phyloP scores from a whole-genome alignment of 768 basidiomycete genomes.

The Pisolithus microcarpus region DNA sequence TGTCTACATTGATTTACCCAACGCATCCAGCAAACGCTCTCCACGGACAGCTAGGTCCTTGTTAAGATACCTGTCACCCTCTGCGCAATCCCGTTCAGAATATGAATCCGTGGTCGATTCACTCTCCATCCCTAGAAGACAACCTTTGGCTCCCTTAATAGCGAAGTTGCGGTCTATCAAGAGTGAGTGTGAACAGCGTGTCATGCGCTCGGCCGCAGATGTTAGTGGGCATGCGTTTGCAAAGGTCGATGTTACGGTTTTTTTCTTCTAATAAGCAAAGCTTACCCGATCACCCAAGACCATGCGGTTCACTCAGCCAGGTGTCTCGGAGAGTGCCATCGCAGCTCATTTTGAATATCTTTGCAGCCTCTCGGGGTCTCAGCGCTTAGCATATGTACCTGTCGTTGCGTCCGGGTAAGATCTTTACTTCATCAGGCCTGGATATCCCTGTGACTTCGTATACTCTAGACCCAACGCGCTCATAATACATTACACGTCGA shows the following conservation, averaged over 20 bases:
- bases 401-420: slow-evolving; percentile 90
- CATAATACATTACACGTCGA: slow-evolving; percentile 91
- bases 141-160: slow-evolving; percentile 59
- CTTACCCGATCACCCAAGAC: slow-evolving; percentile 41
- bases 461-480: slow-evolving; percentile 68
- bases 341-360: slow-evolving; percentile 88
- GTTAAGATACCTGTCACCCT: slow-evolving; percentile 41
- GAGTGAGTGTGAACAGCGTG: slow-evolving; percentile 62
- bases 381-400: slow-evolving; percentile 93
- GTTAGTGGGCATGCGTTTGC: slow-evolving; percentile 83
- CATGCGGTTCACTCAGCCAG: slow-evolving; percentile 67
- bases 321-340: slow-evolving; percentile 51
- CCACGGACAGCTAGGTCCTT: slow-evolving; percentile 44
- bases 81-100: slow-evolving; percentile 31
- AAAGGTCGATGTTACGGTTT: slow-evolving; percentile 44
- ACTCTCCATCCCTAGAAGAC: slow-evolving; percentile 39
- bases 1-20: slow-evolving; percentile 47
- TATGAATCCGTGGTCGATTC: slow-evolving; percentile 51
- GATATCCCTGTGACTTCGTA: neutral
- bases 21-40: slow-evolving; percentile 31
- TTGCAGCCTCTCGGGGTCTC: slow-evolving; percentile 70
- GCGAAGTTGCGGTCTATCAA: slow-evolving; percentile 72
- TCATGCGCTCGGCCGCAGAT: slow-evolving; percentile 83
- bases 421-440: neutral
- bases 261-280: neutral